phyloP scores from a whole-genome alignment of 305 asterid genomes.

The Withania somnifera region DNA sequence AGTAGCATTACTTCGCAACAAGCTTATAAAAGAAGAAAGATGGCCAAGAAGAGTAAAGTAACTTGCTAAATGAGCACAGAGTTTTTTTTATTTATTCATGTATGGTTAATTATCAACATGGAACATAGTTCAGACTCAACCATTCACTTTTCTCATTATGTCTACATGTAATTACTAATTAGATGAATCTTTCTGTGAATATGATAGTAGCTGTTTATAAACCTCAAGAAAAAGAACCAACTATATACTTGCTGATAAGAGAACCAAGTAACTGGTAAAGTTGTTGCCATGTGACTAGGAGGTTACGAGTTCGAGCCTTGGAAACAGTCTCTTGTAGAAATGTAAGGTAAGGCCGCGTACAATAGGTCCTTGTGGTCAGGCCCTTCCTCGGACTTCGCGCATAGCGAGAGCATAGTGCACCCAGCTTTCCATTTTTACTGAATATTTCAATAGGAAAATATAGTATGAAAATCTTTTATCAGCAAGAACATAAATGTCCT shows the following conservation, averaged over 20 bases:
- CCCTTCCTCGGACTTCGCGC: too few species aligned
- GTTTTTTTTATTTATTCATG: not conserved
- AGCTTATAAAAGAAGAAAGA: constrained; percentile 9
- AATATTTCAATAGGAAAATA: not conserved
- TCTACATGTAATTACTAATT: not conserved
- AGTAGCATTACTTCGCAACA: not conserved
- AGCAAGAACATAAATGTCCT: not conserved
- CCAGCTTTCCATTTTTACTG: too few species aligned
- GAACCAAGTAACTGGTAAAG: too few species aligned
- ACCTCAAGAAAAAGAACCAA: not conserved
- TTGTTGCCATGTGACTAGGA: too few species aligned
- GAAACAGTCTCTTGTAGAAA: too few species aligned
- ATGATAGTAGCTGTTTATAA: not conserved
- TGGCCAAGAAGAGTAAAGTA: not conserved
- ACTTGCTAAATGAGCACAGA: not conserved
- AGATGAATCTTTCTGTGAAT: not conserved
- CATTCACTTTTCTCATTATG: too few species aligned
- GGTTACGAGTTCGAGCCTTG: too few species aligned
- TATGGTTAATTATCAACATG: not conserved
- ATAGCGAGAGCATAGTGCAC: too few species aligned
- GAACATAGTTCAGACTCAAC: not conserved
- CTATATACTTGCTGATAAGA: not conserved
- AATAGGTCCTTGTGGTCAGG: too few species aligned
- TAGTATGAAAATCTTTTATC: not conserved
- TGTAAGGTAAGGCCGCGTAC: too few species aligned